phyloP scores from a whole-genome alignment of 495 filamentous ascomycete genomes.

The Xanthoparmelia taractica region DNA sequence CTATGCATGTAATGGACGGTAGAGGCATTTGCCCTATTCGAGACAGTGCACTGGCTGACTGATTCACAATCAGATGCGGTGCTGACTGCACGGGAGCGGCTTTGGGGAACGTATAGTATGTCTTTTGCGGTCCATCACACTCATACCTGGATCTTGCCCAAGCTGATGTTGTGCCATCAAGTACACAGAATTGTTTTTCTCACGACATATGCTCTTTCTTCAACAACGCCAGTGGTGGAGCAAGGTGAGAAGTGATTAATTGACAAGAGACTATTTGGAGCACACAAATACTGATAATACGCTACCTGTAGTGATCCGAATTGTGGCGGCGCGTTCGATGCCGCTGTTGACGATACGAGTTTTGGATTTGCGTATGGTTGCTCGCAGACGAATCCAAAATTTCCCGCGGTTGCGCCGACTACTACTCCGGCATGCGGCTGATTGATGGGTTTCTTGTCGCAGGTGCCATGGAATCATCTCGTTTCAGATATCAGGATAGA shows the following conservation, averaged over 20 bases:
- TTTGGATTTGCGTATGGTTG: slow-evolving; percentile 15
- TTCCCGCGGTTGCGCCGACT: slow-evolving; percentile 3
- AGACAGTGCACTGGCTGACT: neutral
- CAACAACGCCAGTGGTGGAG: slow-evolving; percentile 22
- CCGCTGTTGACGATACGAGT: slow-evolving; percentile 14
- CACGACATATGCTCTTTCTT: slow-evolving; percentile 27
- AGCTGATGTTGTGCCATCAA: slow-evolving; percentile 2
- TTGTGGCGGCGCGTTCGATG: slow-evolving; percentile 19
- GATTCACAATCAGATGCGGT: slow-evolving; percentile 17
- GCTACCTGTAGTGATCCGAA: slow-evolving; percentile 20
- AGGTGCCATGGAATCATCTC: neutral
- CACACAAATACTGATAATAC: neutral
- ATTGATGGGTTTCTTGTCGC: neutral
- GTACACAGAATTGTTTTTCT: slow-evolving; percentile 25
- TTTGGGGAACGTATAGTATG: slow-evolving; percentile 22
- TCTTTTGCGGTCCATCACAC: neutral
- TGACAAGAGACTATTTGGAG: too few relatives aligned
- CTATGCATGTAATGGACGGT: slow-evolving; percentile 25
- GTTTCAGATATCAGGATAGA: neutral
- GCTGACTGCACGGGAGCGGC: slow-evolving; percentile 19
- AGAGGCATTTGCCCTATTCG: neutral
- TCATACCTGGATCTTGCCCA: neutral
- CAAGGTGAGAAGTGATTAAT: slow-evolving; percentile 5
- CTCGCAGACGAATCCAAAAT: slow-evolving; percentile 13
- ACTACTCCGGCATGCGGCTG: slow-evolving; percentile 5